These are phyloP conservation scores for Malassezia restricta DNA, from an alignment of 1,284 basidiomycete genomes.

Conservation along the genomic window DNA sequence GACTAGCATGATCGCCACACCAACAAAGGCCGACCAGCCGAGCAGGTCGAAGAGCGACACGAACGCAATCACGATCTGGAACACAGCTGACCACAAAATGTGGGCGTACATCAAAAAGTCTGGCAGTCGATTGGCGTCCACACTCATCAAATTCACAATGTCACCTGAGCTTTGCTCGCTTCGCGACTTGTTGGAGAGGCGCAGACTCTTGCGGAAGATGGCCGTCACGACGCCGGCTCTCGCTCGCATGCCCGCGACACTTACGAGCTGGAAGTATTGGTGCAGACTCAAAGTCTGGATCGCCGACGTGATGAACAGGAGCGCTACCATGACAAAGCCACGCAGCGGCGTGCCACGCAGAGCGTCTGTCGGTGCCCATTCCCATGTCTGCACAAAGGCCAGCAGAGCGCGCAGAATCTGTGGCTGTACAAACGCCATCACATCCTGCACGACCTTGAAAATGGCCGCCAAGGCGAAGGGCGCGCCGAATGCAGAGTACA, in stretches of 20 bases:
- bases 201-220: constrained; percentile 74
- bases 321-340: constrained; percentile 47
- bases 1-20: constrained; percentile 69
- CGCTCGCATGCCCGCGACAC: constrained; percentile 79
- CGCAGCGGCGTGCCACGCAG: constrained; percentile 29
- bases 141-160: constrained; percentile 85
- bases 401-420: constrained; percentile 72
- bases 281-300: constrained; percentile 72
- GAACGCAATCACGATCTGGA: constrained; percentile 70
- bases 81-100: constrained; percentile 50
- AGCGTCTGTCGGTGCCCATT: constrained; percentile 14
- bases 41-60: constrained; percentile 74
- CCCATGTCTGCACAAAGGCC: constrained; percentile 53
- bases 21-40: constrained; percentile 82
- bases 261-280: constrained; percentile 73
- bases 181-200: constrained; percentile 71
- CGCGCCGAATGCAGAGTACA: constrained; percentile 55
- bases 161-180: constrained; percentile 68
- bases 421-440: constrained; percentile 72
- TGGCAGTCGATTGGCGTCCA: constrained; percentile 66
- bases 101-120: constrained; percentile 70
- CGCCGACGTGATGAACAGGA: constrained; percentile 59
- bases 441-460: constrained; percentile 64
- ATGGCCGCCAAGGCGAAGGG: constrained; percentile 60
- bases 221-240: constrained; percentile 71